These are phyloP conservation scores for Cystobasidium tubakii DNA, from an alignment of 768 basidiomycete species.

Conservation along the genomic window DNA sequence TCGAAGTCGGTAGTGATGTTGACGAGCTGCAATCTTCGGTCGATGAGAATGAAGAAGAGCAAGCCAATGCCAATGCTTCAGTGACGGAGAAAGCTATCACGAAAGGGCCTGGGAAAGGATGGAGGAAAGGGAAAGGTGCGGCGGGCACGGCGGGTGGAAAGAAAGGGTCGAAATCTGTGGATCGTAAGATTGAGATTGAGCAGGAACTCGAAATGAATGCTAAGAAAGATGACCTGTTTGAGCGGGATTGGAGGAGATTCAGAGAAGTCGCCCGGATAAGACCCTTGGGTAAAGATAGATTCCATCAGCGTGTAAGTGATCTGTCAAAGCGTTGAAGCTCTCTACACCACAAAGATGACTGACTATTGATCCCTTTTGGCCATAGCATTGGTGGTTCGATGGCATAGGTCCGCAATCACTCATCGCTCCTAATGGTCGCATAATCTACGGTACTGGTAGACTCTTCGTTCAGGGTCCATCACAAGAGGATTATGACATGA, in stretches of 20 bases:
- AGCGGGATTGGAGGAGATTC: slow-evolving; percentile 87
- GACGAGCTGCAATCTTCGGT: slow-evolving; percentile 22
- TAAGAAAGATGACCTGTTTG: slow-evolving; percentile 67
- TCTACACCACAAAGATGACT: neutral
- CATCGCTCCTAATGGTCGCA: slow-evolving; percentile 57
- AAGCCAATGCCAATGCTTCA: neutral
- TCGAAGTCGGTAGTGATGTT: neutral
- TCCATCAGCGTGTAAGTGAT: slow-evolving; percentile 60
- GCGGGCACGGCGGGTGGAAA: neutral
- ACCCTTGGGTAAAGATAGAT: slow-evolving; percentile 84
- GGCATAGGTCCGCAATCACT: slow-evolving; percentile 41
- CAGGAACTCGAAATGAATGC: slow-evolving; percentile 80
- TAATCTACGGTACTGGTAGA: slow-evolving; percentile 79
- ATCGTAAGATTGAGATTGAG: slow-evolving; percentile 56
- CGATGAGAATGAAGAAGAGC: slow-evolving; percentile 21
- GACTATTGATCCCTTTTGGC: neutral
- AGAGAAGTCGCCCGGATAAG: slow-evolving; percentile 77
- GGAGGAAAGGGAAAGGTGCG: slow-evolving; percentile 56
- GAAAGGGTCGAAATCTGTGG: slow-evolving; percentile 28
- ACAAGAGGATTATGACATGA: slow-evolving; percentile 68
- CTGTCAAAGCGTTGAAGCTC: neutral
- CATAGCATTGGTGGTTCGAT: slow-evolving; percentile 60
- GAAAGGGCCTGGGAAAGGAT: slow-evolving; percentile 11
- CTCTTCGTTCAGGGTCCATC: slow-evolving; percentile 89
- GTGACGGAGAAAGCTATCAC: neutral